Evolutionary conservation across 2,329 filamentous ascomycete genomes (phyloP), one percentile per base, ranked within the genome.

Genomic region (Aspergillus pseudoviridinutans): DNA sequence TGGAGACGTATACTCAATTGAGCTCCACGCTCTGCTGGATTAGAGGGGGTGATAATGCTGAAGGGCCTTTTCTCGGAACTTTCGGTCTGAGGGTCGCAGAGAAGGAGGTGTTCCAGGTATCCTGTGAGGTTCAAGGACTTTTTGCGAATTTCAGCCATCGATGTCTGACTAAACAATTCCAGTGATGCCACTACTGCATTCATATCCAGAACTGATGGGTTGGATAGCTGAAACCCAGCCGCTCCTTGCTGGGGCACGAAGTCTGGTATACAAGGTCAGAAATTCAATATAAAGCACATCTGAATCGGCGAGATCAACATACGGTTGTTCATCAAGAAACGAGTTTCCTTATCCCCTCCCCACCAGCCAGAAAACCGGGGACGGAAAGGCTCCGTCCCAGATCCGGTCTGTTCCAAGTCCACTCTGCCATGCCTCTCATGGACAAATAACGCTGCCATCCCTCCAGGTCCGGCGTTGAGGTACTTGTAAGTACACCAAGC

Each of bases 401-500:
- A 61, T 42, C 71, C 70, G 7, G 69, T 66, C 20, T 77, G 69
- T 29, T 66, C 68, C 49, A 64, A 63, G 44, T 77, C 69, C 5
- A 71, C 71, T 28, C 64, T 72, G 44, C 88, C 86, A 70, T 95
- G 88, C 42, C 78, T 80, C 69, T 90, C 85, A 72, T 96, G 91
- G 8, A 96, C 88, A 64, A 92, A 96, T 0, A 88, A 79, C 0
- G 88, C 91, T 1, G 85, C 91, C 61, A 95, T 95, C 17, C 87
- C 82, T 3, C 92, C 92, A 0, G 92, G 91, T 0, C 92, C 92
- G 27, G 87, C 86, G 70, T 96, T 96, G 71, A 96, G 83, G 77
- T 96, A 96, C 77, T 96, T 96, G 81, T 96, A 96, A 20, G 88
- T 92, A 75, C 92, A 96, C 92, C 92, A 96, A 54, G 84, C 90